Percentiles rank a stretch among this genome's conserved stretches.
These are phyloP conservation scores for Rubia yunnanensis DNA, from an alignment of 257 asterid species.

Conservation along the genomic window DNA sequence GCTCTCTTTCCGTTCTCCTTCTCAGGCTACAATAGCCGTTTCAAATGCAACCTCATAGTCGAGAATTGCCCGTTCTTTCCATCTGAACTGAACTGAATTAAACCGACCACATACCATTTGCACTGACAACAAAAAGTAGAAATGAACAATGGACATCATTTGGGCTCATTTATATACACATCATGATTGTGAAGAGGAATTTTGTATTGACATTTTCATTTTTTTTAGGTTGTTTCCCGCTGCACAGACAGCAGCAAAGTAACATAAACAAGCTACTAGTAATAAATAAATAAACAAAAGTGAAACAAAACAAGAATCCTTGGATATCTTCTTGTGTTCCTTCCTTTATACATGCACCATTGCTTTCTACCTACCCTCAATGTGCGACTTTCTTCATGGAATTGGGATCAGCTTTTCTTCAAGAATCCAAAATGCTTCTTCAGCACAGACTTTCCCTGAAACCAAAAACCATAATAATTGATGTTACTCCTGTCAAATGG, in stretches of 20 bases:
- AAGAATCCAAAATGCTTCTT: slow-evolving; percentile 51
- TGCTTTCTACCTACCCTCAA: slow-evolving; percentile 31
- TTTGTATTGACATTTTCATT: slow-evolving; percentile 33
- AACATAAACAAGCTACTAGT: slow-evolving; percentile 20
- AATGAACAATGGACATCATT: too few relatives aligned
- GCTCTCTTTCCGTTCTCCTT: slow-evolving; percentile 3
- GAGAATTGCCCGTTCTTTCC: too few relatives aligned
- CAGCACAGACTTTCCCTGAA: slow-evolving; percentile 52
- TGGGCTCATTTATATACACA: not conserved
- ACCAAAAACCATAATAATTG: not conserved
- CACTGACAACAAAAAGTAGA: not conserved
- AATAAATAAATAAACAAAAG: slow-evolving; percentile 24
- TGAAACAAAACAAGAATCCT: slow-evolving; percentile 31
- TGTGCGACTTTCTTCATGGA: slow-evolving; percentile 40
- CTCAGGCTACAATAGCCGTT: slow-evolving; percentile 1
- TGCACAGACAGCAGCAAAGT: slow-evolving; percentile 43
- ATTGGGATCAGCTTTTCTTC: slow-evolving; percentile 22
- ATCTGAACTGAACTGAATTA: not conserved
- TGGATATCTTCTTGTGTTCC: slow-evolving; percentile 34
- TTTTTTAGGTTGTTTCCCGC: slow-evolving; percentile 60
- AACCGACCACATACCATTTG: not conserved
- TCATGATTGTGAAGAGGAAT: not conserved
- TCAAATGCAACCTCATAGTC: too few relatives aligned
- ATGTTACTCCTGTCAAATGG: not conserved
- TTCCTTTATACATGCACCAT: slow-evolving; percentile 23